Base-by-base conservation (phyloP, 129 eudicot species). In the Centaurea solstitialis region DNA sequence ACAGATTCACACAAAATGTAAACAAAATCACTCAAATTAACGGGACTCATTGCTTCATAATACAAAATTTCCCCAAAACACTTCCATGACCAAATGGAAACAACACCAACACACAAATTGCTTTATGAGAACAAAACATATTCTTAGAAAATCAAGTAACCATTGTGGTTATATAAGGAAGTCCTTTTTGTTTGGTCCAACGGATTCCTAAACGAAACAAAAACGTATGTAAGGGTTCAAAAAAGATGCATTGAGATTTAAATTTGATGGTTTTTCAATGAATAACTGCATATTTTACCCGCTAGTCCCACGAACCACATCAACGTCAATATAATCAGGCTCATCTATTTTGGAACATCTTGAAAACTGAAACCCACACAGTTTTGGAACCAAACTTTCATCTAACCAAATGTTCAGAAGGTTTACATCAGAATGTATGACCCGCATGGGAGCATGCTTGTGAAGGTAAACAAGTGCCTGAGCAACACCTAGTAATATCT, bases 401-500 rank as follows among this genome's bases (percentile, higher is more conserved):
- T 83, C 79, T 20, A 71, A 45, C 41, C 72, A 4, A 45, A 83
- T 79, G 68, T 77, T 83, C 7, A 6, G 0, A 62, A 70, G 21
- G 0, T 12, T 53, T 1, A 79, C 69, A 71, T 53, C 4, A 70
- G 72, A 9, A 37, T 71, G 72, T 35, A 79, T 70, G 68, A 79
- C 21, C 38, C 61, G 70, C 30, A 5, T 9, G 17, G 82, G 59
- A 70, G 40, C 75, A 57, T 70, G 28, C 23, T 79, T 28, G 39
- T 79, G 83, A 79, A 79, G 83, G 77, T 79, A 71, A 59, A 20
- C 22, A 71, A 79, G 83, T 72, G 50, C 79, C 57, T 53, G 47
- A 0, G 86, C 79, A 77, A 78, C 15, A 6, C 75, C 76, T n/a
- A 57, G 43, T 39, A 77, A 0, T 61, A 83, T 71, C 24, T 72